Conservation (phyloP, 495 filamentous ascomycete species). For the Pyronema domesticum region DNA sequence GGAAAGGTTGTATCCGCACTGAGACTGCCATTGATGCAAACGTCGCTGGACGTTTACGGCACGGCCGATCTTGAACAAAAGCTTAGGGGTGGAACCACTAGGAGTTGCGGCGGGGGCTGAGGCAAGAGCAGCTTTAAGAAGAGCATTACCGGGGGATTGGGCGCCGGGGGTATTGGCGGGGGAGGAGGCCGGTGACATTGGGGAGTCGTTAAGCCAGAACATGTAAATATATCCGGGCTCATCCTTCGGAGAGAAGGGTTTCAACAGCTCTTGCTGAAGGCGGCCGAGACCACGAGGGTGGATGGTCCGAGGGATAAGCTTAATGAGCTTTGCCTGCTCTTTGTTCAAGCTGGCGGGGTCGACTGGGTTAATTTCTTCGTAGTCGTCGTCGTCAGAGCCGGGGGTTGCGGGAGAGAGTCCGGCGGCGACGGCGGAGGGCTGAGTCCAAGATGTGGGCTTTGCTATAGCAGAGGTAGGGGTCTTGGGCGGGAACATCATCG, state of each 20-base stretch:
- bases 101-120: constrained; percentile 28
- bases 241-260: constrained; percentile 59
- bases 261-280: constrained; percentile 46
- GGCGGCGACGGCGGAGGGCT: background rate
- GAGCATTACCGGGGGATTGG: constrained; percentile 28
- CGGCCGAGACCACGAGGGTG: constrained; percentile 37
- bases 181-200: constrained; percentile 34
- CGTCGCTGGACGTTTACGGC: constrained; percentile 79
- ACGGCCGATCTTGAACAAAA: constrained; percentile 84
- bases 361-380: background rate
- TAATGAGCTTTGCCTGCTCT: background rate
- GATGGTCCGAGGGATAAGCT: constrained; percentile 43
- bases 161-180: constrained; percentile 42
- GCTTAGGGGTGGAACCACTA: constrained; percentile 38
- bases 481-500: constrained; percentile 22
- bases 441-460: background rate
- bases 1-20: constrained; percentile 74
- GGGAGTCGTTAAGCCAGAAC: constrained; percentile 65
- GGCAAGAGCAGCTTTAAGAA: constrained; percentile 39
- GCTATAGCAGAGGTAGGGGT: background rate
- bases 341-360: background rate
- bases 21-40: constrained; percentile 77
- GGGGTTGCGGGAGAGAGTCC: constrained; percentile 1
- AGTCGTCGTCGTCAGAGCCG: background rate
- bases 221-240: constrained; percentile 95